phyloP scores from a whole-genome alignment of 345 rosid species.

The Rhodamnia argentea region DNA sequence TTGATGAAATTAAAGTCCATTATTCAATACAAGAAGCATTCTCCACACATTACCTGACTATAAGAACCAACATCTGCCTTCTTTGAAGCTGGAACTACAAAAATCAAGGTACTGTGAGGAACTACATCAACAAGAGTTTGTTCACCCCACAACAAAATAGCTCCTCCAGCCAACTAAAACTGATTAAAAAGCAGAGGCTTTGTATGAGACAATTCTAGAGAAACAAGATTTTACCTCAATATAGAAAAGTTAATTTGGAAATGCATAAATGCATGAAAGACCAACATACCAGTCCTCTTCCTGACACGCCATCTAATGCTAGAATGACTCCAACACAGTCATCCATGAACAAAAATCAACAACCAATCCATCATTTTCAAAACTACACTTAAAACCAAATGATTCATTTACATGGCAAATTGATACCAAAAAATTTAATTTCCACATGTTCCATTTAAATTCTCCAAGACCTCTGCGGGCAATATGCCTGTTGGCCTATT shows the following conservation, averaged over 20 bases:
- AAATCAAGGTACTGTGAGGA: neutral
- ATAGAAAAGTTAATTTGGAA: neutral
- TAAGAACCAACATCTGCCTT: conserved; percentile 23
- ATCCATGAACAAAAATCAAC: neutral
- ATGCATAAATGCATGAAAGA: neutral
- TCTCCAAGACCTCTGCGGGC: neutral
- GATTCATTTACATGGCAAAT: neutral
- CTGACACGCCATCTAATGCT: neutral
- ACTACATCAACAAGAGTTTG: neutral
- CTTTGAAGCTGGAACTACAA: conserved; percentile 29
- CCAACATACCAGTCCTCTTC: neutral
- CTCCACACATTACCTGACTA: conserved; percentile 37
- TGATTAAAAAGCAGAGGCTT: neutral
- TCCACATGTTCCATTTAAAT: neutral
- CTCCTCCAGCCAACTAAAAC: neutral
- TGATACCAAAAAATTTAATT: neutral
- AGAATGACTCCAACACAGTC: neutral
- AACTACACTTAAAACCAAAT: neutral
- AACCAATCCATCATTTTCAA: neutral
- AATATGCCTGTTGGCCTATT: too few relatives aligned
- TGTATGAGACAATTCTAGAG: neutral
- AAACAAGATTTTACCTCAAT: neutral
- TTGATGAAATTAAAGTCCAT: neutral
- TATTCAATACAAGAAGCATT: neutral
- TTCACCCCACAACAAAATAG: neutral